Conservation (phyloP, 768 basidiomycete species). For the Calocybe gangraenosa region DNA sequence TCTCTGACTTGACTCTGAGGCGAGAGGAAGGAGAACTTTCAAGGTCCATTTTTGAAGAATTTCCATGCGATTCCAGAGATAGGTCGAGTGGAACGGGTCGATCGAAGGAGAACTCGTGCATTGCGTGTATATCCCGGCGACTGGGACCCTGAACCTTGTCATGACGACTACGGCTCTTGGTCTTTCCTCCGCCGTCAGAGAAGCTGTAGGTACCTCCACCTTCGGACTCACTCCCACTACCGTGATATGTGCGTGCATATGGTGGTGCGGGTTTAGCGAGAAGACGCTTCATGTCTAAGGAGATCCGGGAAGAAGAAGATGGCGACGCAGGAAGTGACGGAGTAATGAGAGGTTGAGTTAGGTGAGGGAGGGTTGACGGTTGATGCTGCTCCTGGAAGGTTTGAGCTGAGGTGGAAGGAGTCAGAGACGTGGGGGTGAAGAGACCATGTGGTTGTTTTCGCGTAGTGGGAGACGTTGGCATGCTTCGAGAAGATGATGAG, state of each 20-base stretch:
- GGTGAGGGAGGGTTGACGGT: too few relatives aligned
- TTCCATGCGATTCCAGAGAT: neutral
- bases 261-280: constrained; percentile 20
- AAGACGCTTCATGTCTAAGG: constrained; percentile 19
- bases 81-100: constrained; percentile 2
- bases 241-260: constrained; percentile 6
- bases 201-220: neutral
- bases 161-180: neutral
- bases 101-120: constrained; percentile 4
- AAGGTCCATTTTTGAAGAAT: too few relatives aligned
- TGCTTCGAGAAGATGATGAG: too few relatives aligned
- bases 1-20: neutral
- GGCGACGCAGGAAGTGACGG: too few relatives aligned
- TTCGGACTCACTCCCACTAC: constrained; percentile 19
- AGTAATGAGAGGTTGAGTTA: too few relatives aligned
- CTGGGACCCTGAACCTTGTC: constrained; percentile 1
- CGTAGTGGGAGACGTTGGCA: too few relatives aligned
- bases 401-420: too few relatives aligned
- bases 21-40: neutral
- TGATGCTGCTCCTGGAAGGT: too few relatives aligned
- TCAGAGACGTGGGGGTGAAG: too few relatives aligned
- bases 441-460: too few relatives aligned
- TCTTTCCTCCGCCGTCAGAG: constrained; percentile 3
- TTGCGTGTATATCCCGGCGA: constrained; percentile 1
- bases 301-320: constrained; percentile 2